These are phyloP conservation scores for Aspergillus sp. DNA, from an alignment of 2,329 filamentous ascomycete species.

Conservation along the genomic window DNA sequence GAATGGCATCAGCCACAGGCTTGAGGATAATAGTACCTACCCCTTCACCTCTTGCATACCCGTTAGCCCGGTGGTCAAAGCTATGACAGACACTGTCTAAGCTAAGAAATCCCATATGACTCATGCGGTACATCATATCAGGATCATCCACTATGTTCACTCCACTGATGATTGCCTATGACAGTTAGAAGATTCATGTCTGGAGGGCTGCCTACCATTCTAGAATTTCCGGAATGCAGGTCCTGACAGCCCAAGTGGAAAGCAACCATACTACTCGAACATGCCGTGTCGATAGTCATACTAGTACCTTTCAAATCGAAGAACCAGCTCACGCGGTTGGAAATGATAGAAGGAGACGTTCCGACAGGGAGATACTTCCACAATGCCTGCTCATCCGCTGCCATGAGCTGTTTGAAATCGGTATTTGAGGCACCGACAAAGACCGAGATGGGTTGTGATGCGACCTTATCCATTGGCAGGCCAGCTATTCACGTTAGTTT, in stretches of 20 bases:
- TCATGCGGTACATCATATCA: constrained; percentile 16
- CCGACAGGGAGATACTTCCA: constrained; percentile 14
- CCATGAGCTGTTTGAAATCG: constrained; percentile 16
- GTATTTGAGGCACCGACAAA: constrained; percentile 17
- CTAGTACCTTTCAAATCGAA: constrained; percentile 24
- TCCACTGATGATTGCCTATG: constrained; percentile 25
- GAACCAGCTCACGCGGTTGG: constrained; percentile 25
- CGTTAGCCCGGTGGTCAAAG: constrained; percentile 23
- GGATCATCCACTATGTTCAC: constrained; percentile 34
- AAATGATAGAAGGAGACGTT: constrained; percentile 13
- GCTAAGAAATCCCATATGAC: constrained; percentile 14
- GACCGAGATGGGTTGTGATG: constrained; percentile 19
- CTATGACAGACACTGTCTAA: constrained; percentile 20
- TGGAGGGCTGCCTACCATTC: constrained; percentile 17
- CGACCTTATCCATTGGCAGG: constrained; percentile 14
- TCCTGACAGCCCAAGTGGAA: constrained; percentile 22
- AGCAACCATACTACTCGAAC: constrained; percentile 21
- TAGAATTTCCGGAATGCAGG: constrained; percentile 18
- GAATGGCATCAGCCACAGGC: too few relatives aligned
- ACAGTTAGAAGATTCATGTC: too few relatives aligned
- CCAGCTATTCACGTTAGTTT: too few relatives aligned
- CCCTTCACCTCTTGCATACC: too few relatives aligned
- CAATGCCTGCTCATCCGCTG: constrained; percentile 14
- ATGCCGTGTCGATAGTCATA: constrained; percentile 24
- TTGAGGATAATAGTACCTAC: too few relatives aligned